phyloP scores from a whole-genome alignment of 768 basidiomycete genomes.

The Auricularia heimuer region DNA sequence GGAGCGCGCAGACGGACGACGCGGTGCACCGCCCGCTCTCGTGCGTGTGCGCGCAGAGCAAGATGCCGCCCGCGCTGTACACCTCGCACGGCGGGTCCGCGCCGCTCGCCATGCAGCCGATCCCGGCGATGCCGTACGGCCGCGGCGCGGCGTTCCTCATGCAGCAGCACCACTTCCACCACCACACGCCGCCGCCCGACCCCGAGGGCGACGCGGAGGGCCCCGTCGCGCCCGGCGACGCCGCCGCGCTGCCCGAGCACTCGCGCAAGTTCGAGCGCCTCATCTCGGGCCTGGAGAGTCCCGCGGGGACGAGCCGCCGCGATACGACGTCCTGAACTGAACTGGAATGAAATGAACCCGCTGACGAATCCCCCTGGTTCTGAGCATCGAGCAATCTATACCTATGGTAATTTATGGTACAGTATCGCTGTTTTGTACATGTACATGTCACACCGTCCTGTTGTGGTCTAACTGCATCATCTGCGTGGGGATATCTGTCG shows the following conservation, averaged over 20 bases:
- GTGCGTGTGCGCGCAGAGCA: conserved; percentile 19
- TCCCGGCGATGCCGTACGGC: too few species aligned
- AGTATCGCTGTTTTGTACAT: too few species aligned
- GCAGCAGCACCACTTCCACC: background rate
- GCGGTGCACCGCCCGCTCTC: conserved; percentile 20
- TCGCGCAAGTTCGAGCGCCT: conserved; percentile 62
- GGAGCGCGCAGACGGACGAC: background rate
- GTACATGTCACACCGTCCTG: too few species aligned
- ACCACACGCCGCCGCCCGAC: conserved; percentile 1
- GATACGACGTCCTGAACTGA: conserved; percentile 33
- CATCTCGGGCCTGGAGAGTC: conserved; percentile 72
- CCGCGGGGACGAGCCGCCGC: conserved; percentile 73
- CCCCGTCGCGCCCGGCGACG: conserved; percentile 3
- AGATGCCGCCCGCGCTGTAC: conserved; percentile 32
- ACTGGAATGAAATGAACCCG: background rate
- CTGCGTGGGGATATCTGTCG: too few species aligned
- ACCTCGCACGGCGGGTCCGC: conserved; percentile 32
- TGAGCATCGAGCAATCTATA: background rate
- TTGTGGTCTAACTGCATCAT: too few species aligned
- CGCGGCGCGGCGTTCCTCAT: conserved; percentile 17
- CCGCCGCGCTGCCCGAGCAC: conserved; percentile 17
- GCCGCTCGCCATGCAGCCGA: conserved; percentile 33
- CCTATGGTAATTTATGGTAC: background rate
- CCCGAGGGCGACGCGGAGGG: background rate
- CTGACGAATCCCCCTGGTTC: background rate